Evolutionary conservation across 1,139 yeast species (phyloP), one percentile per base, ranked within the genome.

Genomic region (Taiozyma sp.): DNA sequence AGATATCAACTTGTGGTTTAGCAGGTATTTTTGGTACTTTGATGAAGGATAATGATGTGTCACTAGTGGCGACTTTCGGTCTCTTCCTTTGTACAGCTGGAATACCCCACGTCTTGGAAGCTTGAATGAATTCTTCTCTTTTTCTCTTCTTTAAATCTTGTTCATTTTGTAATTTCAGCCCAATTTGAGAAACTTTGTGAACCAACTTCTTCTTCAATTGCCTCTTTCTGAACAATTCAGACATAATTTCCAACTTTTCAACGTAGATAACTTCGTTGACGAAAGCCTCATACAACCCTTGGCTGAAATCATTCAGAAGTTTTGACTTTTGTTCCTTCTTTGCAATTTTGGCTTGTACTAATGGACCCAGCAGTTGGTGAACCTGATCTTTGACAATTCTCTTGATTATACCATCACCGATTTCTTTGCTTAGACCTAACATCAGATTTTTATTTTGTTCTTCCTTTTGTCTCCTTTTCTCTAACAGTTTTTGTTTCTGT

Each of bases 271-370:
- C 67, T 56, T 86, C 91, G 41, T 77, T 73, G 45, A 87, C 58
- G 59, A 87, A 83, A 1, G 89, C 87, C 13, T 67, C 63, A 54
- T 73, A 85, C 1, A 86, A 64, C 42, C 81, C 84, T 2, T 64
- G 62, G 1, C 83, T 61, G 16, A 83, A 66, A 0, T 68, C 55
- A 0, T 71, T 62, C 2, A 83, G 64, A 0, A 75, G 55, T 5
- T 57, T 49, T 3, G 56, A 53, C 44, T 75, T 70, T 51, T 68
- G 69, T 32, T 68, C 58, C 11, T 70, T 62, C 14, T 69, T 61
- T 4, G 75, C 51, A 13, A 49, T 10, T 30, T 47, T 53, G n/a
- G 24, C 21, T 4, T 42, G 16, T 6, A 54, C 44, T 9, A 53
- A 26, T 11, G 53, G 54, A 3, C 4, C 5, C 2, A 47, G 16